These are phyloP conservation scores for Nakaseomyces delphensis DNA, from an alignment of 1,139 yeast genomes.

Conservation along the genomic window DNA sequence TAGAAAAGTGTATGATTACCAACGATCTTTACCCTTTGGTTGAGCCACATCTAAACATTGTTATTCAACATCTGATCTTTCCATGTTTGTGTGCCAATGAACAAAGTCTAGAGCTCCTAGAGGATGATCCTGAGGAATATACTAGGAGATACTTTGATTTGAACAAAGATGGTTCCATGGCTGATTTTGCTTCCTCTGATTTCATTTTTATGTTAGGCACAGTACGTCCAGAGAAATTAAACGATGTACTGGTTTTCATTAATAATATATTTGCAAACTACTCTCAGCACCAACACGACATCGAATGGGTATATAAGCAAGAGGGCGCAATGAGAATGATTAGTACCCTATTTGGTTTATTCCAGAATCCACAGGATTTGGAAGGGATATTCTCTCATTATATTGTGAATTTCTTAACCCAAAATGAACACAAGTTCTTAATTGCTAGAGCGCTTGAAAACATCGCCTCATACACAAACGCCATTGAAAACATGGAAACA, in stretches of 20 bases:
- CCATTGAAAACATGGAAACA: constrained; percentile 45
- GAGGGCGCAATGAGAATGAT: constrained; percentile 80
- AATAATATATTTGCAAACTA: constrained; percentile 43
- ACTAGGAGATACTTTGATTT: constrained; percentile 61
- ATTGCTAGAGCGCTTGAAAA: constrained; percentile 83
- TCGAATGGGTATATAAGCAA: constrained; percentile 52
- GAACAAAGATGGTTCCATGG: constrained; percentile 61
- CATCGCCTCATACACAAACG: constrained; percentile 48
- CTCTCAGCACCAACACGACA: constrained; percentile 30
- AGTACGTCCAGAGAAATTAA: constrained; percentile 42
- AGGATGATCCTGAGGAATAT: constrained; percentile 68
- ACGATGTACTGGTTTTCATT: constrained; percentile 39
- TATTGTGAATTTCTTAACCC: constrained; percentile 58
- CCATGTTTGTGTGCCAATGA: constrained; percentile 53
- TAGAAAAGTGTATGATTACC: constrained; percentile 51
- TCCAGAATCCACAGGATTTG: constrained; percentile 55
- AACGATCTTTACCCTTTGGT: constrained; percentile 46
- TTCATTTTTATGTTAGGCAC: constrained; percentile 47
- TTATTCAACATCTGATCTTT: constrained; percentile 50
- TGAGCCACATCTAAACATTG: constrained; percentile 48
- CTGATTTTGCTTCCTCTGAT: constrained; percentile 76
- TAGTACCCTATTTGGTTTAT: constrained; percentile 57
- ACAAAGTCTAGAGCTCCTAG: constrained; percentile 52
- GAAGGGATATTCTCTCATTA: constrained; percentile 60
- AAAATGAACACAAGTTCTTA: constrained; percentile 57